Evolutionary conservation across 768 basidiomycete species (phyloP), one percentile per base, ranked within the genome.

Genomic region (Serendipita sp.): DNA sequence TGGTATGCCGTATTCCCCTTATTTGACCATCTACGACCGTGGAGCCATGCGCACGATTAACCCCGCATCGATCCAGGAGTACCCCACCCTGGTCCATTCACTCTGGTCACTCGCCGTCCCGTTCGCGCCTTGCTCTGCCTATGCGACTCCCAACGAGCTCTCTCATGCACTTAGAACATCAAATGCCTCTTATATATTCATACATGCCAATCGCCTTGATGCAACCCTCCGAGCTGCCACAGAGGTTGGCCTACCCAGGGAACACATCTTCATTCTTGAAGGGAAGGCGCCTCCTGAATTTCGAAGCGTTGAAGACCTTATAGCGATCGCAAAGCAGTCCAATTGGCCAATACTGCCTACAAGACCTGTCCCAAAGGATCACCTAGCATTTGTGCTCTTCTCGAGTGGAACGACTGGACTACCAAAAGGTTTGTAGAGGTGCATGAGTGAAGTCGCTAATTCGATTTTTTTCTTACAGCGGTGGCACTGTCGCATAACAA

Each of bases 391-490:
- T 69, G 73, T 89, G 2, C 74, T 84, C 0, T 87, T 86, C 68
- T 89, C 87, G 0, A 88, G 87, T 67, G 87, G 87, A 24, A 89
- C 88, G 0, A 88, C 79, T 64, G 87, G 88, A 0, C 72, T 83
- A 2, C 85, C 87, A 0, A 89, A 89, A 79, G 85, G 86, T 82
- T 26, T 4, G 68, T 64, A 4, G 16, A 2, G 16, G n/a, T 22
- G 22, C 50, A 43, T 24, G 60, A 30, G 28, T 50, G 44, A 61
- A 45, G 22, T 45, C 26, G n/a, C n/a, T n/a, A n/a, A n/a, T n/a
- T n/a, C 33, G 30, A 20, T 9, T 38, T 5, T 7, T 14, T 14
- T 38, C 34, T 38, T 33, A 38, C 43, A 87, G 86, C 79, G 4
- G 82, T 87, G n/a, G 84, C 82, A 84, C 79, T 85, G 28, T 81